Percentiles rank a stretch among this genome's conserved stretches.
phyloP scores from a whole-genome alignment of 768 basidiomycete genomes.

The Coprinopsis strossmayeri region DNA sequence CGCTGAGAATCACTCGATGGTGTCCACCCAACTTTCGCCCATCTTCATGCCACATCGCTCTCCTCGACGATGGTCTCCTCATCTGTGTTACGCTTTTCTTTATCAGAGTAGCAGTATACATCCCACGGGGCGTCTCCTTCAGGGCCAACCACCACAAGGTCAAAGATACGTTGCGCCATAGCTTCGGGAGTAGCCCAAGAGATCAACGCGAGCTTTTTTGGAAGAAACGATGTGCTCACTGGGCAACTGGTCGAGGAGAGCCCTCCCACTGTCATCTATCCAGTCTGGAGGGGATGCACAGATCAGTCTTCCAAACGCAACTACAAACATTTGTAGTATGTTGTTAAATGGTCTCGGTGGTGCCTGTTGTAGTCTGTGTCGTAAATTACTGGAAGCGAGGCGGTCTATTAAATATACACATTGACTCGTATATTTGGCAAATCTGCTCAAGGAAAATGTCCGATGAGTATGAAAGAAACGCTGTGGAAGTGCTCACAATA shows the following conservation, averaged over 20 bases:
- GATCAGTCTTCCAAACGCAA: conserved; percentile 71
- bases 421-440: conserved; percentile 44
- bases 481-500: conserved; percentile 26
- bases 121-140: conserved; percentile 62
- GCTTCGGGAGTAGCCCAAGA: conserved; percentile 28
- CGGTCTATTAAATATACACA: conserved; percentile 56
- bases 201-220: conserved; percentile 3
- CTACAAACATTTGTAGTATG: conserved; percentile 62
- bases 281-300: conserved; percentile 63
- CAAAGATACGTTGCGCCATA: conserved; percentile 53
- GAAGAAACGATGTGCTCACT: conserved; percentile 29
- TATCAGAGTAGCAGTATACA: conserved; percentile 55
- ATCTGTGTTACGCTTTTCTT: conserved; percentile 16
- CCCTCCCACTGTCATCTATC: conserved; percentile 33
- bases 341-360: conserved; percentile 52
- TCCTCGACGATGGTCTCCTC: conserved; percentile 44
- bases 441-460: conserved; percentile 27
- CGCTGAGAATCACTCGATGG: too few species aligned
- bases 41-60: too few species aligned
- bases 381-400: conserved; percentile 53
- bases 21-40: too few species aligned
- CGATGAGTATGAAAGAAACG: not conserved
- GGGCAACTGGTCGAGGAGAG: conserved; percentile 36
- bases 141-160: conserved; percentile 65
- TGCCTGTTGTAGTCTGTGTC: conserved; percentile 51